Evolutionary conservation across 2,329 filamentous ascomycete genomes (phyloP), one percentile per base, ranked within the genome.

Genomic region (Exophiala sideris): DNA sequence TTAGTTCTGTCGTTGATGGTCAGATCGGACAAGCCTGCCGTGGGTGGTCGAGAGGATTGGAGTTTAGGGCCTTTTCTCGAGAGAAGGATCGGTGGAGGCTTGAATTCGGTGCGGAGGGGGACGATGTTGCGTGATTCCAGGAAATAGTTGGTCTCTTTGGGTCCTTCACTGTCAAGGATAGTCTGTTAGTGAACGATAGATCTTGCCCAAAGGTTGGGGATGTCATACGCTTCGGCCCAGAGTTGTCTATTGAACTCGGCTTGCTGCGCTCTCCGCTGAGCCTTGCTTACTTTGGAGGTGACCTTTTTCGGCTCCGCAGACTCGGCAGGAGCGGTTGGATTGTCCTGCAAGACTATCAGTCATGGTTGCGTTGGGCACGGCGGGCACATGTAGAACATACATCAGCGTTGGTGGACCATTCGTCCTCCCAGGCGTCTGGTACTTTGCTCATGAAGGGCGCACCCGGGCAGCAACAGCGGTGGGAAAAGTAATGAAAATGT

Each of bases 391-490:
- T 18, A 32, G 36, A 16, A 54, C 68, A 42, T 75, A 85, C 82
- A 73, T 95, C 90, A 53, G 88, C 89, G 67, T 87, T 81, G 5
- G 76, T 73, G 69, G 92, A 89, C 91, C 91, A 97, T 66, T 96
- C 89, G 64, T 95, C 86, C 60, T 92, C 90, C 92, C 92, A 96
- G 16, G 90, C 91, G 69, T 91, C 83, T 35, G 88, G 85, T 36
- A 57, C 51, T 47, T 61, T 58, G 56, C 51, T 62, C 62, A 64
- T 64, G 38, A 33, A 47, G 49, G 54, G 45, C 45, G 45, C 21
- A 24, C 14, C 11, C 33, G 12, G 14, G 16, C 24, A 46, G 24
- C 2, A 29, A 29, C 24, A 29, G 24, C 7, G 35, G 16, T 21
- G 35, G 18, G 21, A 18, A 24, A 42, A 12, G 21, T 20, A n/a